phyloP scores from a whole-genome alignment of 2,329 filamentous ascomycete species.

The Ascochyta koolunga region DNA sequence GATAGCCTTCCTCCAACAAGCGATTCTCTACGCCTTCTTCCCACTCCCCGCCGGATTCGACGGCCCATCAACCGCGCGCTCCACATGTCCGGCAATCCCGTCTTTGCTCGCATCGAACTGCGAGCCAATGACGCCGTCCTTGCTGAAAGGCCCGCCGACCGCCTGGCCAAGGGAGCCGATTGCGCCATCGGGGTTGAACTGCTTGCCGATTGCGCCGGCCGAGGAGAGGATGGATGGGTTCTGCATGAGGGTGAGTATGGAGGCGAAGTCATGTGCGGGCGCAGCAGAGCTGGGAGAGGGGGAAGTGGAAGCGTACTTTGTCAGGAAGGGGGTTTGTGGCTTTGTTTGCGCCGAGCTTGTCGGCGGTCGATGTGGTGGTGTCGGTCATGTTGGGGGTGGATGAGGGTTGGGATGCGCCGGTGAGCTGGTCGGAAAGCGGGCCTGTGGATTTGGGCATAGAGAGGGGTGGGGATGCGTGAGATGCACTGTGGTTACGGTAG shows the following conservation, averaged over 20 bases:
- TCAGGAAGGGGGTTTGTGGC: constrained; percentile 39
- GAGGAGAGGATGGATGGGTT: constrained; percentile 54
- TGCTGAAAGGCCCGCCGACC: constrained; percentile 53
- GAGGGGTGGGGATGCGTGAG: neutral
- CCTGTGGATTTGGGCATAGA: constrained; percentile 33
- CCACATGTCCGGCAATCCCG: constrained; percentile 60
- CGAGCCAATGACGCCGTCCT: constrained; percentile 61
- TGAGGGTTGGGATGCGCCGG: constrained; percentile 17
- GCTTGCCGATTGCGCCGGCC: constrained; percentile 59
- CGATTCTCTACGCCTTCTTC: constrained; percentile 22
- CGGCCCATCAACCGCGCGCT: constrained; percentile 53
- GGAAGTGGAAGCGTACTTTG: constrained; percentile 13
- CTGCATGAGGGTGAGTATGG: constrained; percentile 8
- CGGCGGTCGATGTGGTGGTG: constrained; percentile 29
- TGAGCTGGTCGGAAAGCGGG: constrained; percentile 28
- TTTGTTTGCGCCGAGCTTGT: constrained; percentile 40
- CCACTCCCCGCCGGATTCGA: constrained; percentile 44
- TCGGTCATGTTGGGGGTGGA: constrained; percentile 27
- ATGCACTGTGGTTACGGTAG: neutral
- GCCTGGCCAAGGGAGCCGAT: constrained; percentile 59
- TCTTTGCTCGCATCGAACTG: constrained; percentile 62
- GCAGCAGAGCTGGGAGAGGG: neutral
- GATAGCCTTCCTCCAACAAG: too few species aligned
- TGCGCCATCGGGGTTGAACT: constrained; percentile 59
- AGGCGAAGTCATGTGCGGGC: too few species aligned